Percentiles rank a stretch among this genome's conserved stretches.
phyloP scores from a whole-genome alignment of 768 basidiomycete genomes.

The Galerina sulciceps region DNA sequence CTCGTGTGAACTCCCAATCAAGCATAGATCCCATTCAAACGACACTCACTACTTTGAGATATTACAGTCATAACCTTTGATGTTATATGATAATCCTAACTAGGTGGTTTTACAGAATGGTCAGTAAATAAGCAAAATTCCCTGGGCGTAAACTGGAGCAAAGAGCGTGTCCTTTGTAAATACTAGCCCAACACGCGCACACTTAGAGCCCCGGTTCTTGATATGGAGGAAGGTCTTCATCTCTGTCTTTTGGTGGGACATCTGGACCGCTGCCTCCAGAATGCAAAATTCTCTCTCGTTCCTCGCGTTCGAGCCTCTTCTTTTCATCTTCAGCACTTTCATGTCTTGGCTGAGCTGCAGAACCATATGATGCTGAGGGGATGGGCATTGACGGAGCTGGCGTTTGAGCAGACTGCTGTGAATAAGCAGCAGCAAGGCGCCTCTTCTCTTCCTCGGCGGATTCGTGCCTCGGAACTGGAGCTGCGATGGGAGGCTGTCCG shows the following conservation, averaged over 20 bases:
- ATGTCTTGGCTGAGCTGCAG: slow-evolving; percentile 14
- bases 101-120: background rate
- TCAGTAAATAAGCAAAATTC: background rate
- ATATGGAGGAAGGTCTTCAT: slow-evolving; percentile 57
- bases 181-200: background rate
- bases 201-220: slow-evolving; percentile 35
- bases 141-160: no score
- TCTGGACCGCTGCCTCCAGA: slow-evolving; percentile 20
- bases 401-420: slow-evolving; percentile 26
- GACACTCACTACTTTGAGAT: background rate
- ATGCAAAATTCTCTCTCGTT: slow-evolving; percentile 57
- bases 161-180: no score
- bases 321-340: slow-evolving; percentile 70
- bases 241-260: slow-evolving; percentile 28
- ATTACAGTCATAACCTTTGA: background rate
- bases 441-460: slow-evolving; percentile 70
- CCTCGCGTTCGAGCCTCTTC: slow-evolving; percentile 63
- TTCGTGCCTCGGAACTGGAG: slow-evolving; percentile 38
- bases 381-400: background rate
- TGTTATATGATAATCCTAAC: background rate
- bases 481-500: slow-evolving; percentile 28
- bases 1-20: background rate
- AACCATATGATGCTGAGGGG: background rate
- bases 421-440: slow-evolving; percentile 48
- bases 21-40: background rate